Evolutionary conservation across 208 protist species (phyloP).

Genomic region (Acanthamoeba culbertsoni): DNA sequence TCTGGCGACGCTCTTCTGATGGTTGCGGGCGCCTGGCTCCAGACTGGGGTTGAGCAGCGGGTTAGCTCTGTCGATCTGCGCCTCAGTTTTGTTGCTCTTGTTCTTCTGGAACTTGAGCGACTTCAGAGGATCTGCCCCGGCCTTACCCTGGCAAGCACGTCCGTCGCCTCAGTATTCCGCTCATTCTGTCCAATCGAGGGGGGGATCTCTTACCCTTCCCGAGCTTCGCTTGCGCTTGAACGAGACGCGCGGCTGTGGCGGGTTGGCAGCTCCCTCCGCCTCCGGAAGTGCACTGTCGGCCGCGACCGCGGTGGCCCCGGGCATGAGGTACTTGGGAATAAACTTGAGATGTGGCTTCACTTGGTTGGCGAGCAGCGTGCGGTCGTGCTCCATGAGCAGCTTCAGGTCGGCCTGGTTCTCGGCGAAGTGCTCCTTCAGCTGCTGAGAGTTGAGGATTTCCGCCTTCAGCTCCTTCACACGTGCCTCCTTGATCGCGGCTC

Average conservation of each 20-base stretch:
- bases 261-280: not conserved
- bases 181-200: not conserved
- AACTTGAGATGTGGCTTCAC: constrained; percentile 60
- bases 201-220: not conserved
- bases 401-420: constrained; percentile 43
- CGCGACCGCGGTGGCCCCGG: not conserved
- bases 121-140: not conserved
- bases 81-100: not conserved
- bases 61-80: not conserved
- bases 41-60: not conserved
- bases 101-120: not conserved
- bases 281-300: not conserved
- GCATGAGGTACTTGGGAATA: not conserved
- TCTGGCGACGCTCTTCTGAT: not conserved
- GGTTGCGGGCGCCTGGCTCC: not conserved
- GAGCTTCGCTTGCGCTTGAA: not conserved
- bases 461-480: constrained; percentile 56
- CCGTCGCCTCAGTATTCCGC: not conserved
- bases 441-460: constrained; percentile 58
- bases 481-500: constrained; percentile 27
- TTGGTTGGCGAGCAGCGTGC: not conserved
- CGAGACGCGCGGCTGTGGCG: not conserved
- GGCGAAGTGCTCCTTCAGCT: constrained; percentile 54
- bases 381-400: constrained; percentile 38
- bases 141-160: not conserved